Evolutionary conservation across 305 asterid species (phyloP).

Genomic region (Solanum aculeatissimum): DNA sequence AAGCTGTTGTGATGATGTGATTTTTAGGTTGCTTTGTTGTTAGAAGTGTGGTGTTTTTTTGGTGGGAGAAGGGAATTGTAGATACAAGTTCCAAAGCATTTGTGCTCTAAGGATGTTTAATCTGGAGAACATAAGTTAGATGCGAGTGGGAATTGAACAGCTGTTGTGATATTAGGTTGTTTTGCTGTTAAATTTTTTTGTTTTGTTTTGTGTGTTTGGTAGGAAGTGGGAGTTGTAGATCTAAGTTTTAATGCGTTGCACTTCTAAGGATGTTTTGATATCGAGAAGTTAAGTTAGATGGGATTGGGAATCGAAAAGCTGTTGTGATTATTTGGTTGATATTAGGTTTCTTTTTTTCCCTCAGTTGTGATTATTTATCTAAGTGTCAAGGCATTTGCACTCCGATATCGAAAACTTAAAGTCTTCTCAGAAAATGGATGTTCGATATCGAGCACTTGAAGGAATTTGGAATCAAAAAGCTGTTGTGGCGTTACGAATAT

Average conservation of each 20-base stretch:
- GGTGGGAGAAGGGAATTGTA: neutral
- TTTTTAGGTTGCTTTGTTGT: neutral
- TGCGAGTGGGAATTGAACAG: neutral
- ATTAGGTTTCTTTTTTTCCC: too few relatives aligned
- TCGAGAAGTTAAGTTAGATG: neutral
- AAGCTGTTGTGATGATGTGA: neutral
- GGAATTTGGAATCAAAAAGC: neutral
- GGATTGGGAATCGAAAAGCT: neutral
- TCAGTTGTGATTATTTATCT: neutral
- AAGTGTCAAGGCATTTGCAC: neutral
- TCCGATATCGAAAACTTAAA: too few relatives aligned
- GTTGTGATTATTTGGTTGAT: neutral
- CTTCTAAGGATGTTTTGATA: neutral
- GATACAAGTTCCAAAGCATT: neutral
- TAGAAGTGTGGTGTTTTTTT: neutral
- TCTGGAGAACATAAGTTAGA: neutral
- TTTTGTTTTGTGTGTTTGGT: neutral
- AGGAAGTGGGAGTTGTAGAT: neutral
- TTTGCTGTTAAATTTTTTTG: neutral
- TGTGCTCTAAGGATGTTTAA: neutral
- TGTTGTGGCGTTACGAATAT: neutral
- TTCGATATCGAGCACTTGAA: too few relatives aligned
- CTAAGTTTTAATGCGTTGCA: neutral
- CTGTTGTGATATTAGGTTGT: neutral
- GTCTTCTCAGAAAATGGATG: neutral